Evolutionary conservation across 1,284 basidiomycete genomes (phyloP), one percentile per base, ranked within the genome.

Genomic region (Malassezia arunalokei): DNA sequence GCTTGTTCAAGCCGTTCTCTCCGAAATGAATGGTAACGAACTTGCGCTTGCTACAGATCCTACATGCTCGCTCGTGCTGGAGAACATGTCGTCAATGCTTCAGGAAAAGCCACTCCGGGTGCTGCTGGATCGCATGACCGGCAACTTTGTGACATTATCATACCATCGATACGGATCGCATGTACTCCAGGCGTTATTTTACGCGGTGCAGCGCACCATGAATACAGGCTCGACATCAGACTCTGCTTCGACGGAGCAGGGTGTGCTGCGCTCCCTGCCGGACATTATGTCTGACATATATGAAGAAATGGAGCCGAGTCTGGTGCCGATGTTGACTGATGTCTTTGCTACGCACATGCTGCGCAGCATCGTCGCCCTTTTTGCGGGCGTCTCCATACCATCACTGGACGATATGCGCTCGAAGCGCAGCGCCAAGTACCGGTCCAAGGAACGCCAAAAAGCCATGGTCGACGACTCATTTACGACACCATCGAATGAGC

Each of bases 141-240:
- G 66, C 31, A 64, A 59, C 50, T 62, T 62, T 39, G 42, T 50
- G 9, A 51, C 46, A 5, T 56, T 73, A 7, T 54, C 65, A 17
- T 53, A 51, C 11, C 70, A 73, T 43, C 53, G 70, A n/a, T 73
- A 65, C 39, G 70, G 64, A 27, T 68, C 66, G 3, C 70, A 73
- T 56, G 67, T 71, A 17, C 49, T 73, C 6, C 59, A 70, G n/a
- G 56, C 65, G 2, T 35, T 66, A 33, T 50, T 73, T 6, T 44
- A 56, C 37, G 50, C 53, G 1, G 24, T 29, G 9, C 53, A 55
- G 17, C 15, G 24, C 12, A 33, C 28, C 12, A 11, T 55, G 6
- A 17, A 49, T 14, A 17, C 17, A 3, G 29, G 24, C 12, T 14
- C 38, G 2, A n/a, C 15, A 29, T 12, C 30, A 17, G 11, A 30